Base-by-base conservation (phyloP, 1,284 basidiomycete species). In the Rhodotorula sp. region DNA sequence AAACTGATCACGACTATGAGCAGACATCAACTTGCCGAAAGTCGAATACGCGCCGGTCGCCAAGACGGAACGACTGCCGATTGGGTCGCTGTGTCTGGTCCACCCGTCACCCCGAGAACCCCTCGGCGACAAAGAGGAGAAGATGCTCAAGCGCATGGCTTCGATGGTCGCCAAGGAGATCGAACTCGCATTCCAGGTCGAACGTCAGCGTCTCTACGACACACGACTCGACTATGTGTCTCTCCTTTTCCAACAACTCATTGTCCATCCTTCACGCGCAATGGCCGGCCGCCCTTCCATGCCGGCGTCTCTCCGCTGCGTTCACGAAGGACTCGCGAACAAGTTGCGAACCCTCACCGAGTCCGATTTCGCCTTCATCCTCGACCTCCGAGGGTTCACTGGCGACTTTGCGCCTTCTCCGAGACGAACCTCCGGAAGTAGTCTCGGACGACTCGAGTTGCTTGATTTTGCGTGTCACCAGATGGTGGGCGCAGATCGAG, bases 71-170 rank as follows among this genome's bases (percentile, higher is more conserved):
- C 20, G 58, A 0, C 18, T 72, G 0, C 71, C 71, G 0, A 52
- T 72, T 39, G 71, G 71, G 6, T 64, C 64, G 5, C 52, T 72
- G 7, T 72, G 71, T 65, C 51, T 72, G 14, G 23, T 72, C 16
- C 46, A 63, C 48, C 48, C 52, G 21, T 47, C 56, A 26, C 60
- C 68, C 12, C 64, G 65, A 1, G 15, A 47, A 0, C 21, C 23
- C 2, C 34, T 72, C 34, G 60, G 5, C 47, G 58, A 51, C 4
- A 47, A 34, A 16, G 62, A 72, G n/a, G 51, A 59, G 43, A 47
- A 39, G 5, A 64, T 56, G 26, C 59, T 71, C 8, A 34, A 57
- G 52, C 43, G 56, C 39, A 21, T 68, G 5, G 58, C 66, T 5
- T 21, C 21, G 10, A 58, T 58, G 49, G 63, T 61, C 10, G 70